A percentile compares a stretch with the other conserved stretches of the same genome.
These are phyloP conservation scores for Thelephora ganbajun DNA, from an alignment of 768 basidiomycete genomes.

Conservation along the genomic window DNA sequence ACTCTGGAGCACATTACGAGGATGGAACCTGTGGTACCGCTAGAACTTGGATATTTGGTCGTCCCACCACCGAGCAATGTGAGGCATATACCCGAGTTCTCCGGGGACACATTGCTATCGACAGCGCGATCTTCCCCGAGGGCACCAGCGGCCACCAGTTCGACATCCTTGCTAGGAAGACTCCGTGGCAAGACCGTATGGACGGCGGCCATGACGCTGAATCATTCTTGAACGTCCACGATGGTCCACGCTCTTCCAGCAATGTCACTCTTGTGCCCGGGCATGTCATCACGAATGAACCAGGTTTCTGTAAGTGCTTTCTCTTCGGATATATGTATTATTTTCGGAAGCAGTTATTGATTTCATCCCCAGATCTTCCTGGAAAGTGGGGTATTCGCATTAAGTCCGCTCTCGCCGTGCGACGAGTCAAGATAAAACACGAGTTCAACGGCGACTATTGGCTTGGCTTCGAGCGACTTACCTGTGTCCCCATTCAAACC, in stretches of 20 bases:
- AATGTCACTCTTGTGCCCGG: constrained; percentile 64
- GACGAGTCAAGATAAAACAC: constrained; percentile 55
- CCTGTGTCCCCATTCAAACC: constrained; percentile 89
- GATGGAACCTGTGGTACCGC: constrained; percentile 88
- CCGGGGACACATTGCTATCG: constrained; percentile 95
- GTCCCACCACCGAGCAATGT: constrained; percentile 72
- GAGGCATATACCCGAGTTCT: constrained; percentile 91
- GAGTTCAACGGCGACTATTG: constrained; percentile 63
- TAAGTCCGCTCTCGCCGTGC: constrained; percentile 74
- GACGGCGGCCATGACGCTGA: constrained; percentile 86
- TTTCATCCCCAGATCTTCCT: constrained; percentile 36
- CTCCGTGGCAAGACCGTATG: constrained; percentile 75
- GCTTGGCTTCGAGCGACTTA: constrained; percentile 86
- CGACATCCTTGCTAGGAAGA: constrained; percentile 81
- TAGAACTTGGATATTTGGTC: constrained; percentile 74
- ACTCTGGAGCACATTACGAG: constrained; percentile 81
- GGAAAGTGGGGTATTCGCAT: constrained; percentile 85
- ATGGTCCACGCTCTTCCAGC: constrained; percentile 64
- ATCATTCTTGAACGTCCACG: constrained; percentile 74
- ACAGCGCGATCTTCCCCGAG: constrained; percentile 79
- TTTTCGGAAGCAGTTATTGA: not conserved
- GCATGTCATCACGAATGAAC: constrained; percentile 88
- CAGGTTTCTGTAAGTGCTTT: constrained; percentile 68
- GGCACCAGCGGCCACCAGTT: constrained; percentile 75
- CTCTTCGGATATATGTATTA: not conserved